These are phyloP conservation scores for Acacia confusa DNA, from an alignment of 306 rosid species.

Conservation along the genomic window DNA sequence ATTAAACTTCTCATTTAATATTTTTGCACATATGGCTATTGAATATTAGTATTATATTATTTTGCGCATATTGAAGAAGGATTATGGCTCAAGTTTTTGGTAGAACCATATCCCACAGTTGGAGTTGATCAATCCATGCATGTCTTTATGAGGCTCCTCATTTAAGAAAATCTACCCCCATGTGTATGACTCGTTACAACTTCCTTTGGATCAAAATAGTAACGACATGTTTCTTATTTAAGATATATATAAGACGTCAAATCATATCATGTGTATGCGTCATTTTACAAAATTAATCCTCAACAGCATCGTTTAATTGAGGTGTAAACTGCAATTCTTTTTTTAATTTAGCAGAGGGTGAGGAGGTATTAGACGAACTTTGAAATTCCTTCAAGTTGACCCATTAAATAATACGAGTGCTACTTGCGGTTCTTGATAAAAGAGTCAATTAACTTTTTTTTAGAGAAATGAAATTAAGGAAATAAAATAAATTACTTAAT, in stretches of 20 bases:
- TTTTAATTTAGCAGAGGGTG: slow-evolving; percentile 73
- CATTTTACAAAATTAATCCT: neutral
- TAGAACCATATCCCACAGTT: no score
- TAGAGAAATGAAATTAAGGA: no score
- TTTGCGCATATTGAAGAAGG: no score
- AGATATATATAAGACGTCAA: neutral
- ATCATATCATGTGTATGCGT: neutral
- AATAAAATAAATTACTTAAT: no score
- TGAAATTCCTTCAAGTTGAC: slow-evolving; percentile 61
- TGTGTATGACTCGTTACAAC: neutral
- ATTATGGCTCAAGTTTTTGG: no score
- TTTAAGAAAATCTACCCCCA: no score
- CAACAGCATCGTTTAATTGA: neutral
- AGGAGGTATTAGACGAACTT: slow-evolving; percentile 69
- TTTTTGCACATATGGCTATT: no score
- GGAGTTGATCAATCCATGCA: no score
- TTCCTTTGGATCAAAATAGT: neutral
- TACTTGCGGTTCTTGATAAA: no score
- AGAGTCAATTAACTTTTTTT: no score
- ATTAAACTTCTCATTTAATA: no score
- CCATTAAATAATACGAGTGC: slow-evolving; percentile 49
- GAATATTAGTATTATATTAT: no score
- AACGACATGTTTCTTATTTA: neutral
- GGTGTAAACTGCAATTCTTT: neutral
- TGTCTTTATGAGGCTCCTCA: rapidly evolving